A percentile compares a stretch with the other conserved stretches of the same genome.
Evolutionary conservation across 2,329 filamentous ascomycete species (phyloP).

Genomic region (Diaporthe sp.): DNA sequence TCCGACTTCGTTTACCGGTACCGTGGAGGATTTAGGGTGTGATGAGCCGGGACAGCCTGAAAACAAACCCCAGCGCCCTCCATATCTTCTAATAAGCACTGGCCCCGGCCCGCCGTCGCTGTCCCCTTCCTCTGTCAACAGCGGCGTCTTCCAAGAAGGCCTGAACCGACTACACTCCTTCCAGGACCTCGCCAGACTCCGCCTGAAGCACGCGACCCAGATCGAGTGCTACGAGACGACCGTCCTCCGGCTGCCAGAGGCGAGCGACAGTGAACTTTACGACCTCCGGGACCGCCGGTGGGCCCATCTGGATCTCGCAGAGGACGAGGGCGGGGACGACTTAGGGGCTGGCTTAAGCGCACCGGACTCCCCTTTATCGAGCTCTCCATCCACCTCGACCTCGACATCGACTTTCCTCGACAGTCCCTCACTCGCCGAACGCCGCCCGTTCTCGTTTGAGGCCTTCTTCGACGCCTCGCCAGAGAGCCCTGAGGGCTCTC

Average conservation of each 20-base stretch:
- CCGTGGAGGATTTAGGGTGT: constrained; percentile 27
- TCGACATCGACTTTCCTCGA: background rate
- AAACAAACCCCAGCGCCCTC: constrained; percentile 28
- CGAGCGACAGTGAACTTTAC: constrained; percentile 14
- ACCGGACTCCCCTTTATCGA: constrained; percentile 16
- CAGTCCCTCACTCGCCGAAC: background rate
- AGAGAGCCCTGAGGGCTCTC: constrained; percentile 33
- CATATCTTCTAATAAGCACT: constrained; percentile 35
- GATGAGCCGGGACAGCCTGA: constrained; percentile 31
- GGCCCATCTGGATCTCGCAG: constrained; percentile 19
- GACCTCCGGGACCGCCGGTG: constrained; percentile 28
- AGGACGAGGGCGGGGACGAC: constrained; percentile 22
- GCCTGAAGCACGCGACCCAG: constrained; percentile 27
- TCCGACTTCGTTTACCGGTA: constrained; percentile 13
- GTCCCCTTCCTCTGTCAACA: constrained; percentile 20
- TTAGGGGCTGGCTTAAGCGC: constrained; percentile 24
- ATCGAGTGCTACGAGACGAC: constrained; percentile 7
- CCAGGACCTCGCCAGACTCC: constrained; percentile 29
- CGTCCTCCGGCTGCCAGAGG: constrained; percentile 2
- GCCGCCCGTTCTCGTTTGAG: constrained; percentile 5
- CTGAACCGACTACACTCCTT: constrained; percentile 31
- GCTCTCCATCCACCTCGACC: constrained; percentile 10
- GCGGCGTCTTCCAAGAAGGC: constrained; percentile 24
- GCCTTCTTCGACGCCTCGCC: constrained; percentile 30
- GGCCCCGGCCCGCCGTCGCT: constrained; percentile 35